phyloP scores from a whole-genome alignment of 768 basidiomycete species.

The Lyophyllum shimeji region DNA sequence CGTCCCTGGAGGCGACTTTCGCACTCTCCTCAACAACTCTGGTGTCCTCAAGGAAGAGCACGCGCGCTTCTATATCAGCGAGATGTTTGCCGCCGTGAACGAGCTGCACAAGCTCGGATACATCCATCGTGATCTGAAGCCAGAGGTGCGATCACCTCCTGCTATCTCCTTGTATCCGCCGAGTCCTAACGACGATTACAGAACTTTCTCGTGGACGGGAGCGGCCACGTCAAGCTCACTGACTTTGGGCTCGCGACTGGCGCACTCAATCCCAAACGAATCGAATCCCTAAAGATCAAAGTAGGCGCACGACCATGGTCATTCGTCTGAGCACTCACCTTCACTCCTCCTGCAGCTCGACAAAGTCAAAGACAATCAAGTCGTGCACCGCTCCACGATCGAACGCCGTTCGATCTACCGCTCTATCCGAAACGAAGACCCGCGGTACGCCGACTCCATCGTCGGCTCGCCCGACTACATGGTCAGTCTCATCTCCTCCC shows the following conservation, averaged over 20 bases:
- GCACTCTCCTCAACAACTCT: conserved; percentile 95
- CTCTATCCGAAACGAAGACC: conserved; percentile 85
- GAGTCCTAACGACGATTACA: conserved; percentile 24
- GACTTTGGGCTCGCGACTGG: conserved; percentile 98
- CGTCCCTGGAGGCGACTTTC: conserved; percentile 97
- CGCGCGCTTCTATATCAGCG: conserved; percentile 93
- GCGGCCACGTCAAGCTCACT: conserved; percentile 95
- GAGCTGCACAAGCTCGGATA: conserved; percentile 98
- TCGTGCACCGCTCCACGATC: conserved; percentile 88
- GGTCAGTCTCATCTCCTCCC: conserved; percentile 37
- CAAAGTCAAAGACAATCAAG: conserved; percentile 91
- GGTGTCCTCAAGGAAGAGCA: conserved; percentile 98
- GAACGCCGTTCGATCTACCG: conserved; percentile 95
- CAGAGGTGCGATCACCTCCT: conserved; percentile 64
- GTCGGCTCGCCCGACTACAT: conserved; percentile 99
- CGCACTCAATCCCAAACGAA: conserved; percentile 89
- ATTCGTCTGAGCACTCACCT: background rate
- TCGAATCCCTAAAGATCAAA: conserved; percentile 93
- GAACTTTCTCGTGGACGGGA: conserved; percentile 97
- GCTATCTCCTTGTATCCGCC: background rate
- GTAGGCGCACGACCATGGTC: conserved; percentile 35
- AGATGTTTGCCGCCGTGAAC: conserved; percentile 95
- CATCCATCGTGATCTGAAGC: conserved; percentile 97
- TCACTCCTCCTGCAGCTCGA: conserved; percentile 62
- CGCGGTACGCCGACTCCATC: conserved; percentile 94